phyloP scores from a whole-genome alignment of 2,329 filamentous ascomycete genomes.

The Fusarium brachygibbosum region DNA sequence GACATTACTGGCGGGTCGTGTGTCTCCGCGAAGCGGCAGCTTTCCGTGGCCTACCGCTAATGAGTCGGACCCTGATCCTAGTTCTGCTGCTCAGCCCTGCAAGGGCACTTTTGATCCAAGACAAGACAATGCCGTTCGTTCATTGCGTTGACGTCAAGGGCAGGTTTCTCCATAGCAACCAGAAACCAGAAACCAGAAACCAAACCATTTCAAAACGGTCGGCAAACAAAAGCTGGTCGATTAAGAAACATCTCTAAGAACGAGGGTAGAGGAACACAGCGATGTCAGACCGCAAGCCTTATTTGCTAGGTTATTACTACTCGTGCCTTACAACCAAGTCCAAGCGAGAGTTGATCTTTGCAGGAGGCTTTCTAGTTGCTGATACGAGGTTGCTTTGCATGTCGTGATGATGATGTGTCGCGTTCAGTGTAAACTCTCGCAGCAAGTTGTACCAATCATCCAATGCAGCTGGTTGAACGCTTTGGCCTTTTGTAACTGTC shows the following conservation, averaged over 20 bases:
- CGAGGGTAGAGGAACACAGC: not conserved
- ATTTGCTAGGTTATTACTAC: not conserved
- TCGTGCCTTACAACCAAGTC: not conserved
- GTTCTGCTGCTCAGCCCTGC: conserved; percentile 35
- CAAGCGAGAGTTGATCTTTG: not conserved
- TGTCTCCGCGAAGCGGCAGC: conserved; percentile 28
- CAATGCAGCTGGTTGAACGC: too few relatives aligned
- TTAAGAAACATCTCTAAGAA: not conserved
- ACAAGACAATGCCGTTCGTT: not conserved
- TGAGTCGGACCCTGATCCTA: conserved; percentile 7
- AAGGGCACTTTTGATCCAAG: conserved; percentile 10
- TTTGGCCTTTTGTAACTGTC: not conserved
- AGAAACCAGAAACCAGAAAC: conserved; percentile 3
- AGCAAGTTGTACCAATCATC: not conserved
- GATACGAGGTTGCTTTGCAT: conserved; percentile 31
- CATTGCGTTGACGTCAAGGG: conserved; percentile 30
- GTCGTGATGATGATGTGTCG: not conserved
- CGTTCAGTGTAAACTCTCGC: conserved; percentile 2
- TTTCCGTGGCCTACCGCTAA: conserved; percentile 31
- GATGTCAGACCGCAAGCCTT: not conserved
- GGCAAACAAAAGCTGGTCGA: conserved; percentile 8
- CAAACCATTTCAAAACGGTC: conserved; percentile 5
- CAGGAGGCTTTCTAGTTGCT: not conserved
- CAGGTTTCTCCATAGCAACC: conserved; percentile 32
- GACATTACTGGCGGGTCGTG: conserved; percentile 16